These are phyloP conservation scores for Saccharomyces jurei DNA, from an alignment of 805 yeast genomes.

Conservation along the genomic window DNA sequence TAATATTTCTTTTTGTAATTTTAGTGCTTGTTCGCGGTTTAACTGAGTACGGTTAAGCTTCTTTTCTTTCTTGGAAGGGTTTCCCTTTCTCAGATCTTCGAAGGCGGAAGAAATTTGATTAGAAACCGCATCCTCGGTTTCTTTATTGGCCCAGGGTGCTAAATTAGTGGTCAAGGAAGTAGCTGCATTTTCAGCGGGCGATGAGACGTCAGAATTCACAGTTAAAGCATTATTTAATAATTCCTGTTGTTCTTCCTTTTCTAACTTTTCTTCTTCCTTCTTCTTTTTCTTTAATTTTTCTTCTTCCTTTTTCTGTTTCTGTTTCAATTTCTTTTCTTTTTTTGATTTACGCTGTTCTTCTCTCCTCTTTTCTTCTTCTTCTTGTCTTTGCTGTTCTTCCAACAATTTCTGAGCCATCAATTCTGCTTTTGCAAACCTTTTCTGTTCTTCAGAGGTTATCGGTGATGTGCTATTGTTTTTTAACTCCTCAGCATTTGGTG, in stretches of 20 bases:
- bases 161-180: slow-evolving; percentile 4
- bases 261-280: slow-evolving; percentile 1
- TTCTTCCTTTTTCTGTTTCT: slow-evolving; percentile 7
- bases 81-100: not conserved
- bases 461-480: not conserved
- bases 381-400: slow-evolving; percentile 6
- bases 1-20: not conserved
- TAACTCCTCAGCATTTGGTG: not conserved
- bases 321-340: slow-evolving; percentile 11
- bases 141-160: slow-evolving; percentile 28
- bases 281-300: slow-evolving; percentile 1
- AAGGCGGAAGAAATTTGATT: not conserved
- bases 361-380: slow-evolving; percentile 5
- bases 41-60: not conserved
- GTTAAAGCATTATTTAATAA: not conserved
- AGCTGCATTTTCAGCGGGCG: not conserved
- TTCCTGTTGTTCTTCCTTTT: slow-evolving; percentile 1
- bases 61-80: not conserved
- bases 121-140: not conserved
- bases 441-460: not conserved
- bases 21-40: not conserved
- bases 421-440: not conserved
- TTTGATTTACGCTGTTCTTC: slow-evolving; percentile 4
- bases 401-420: not conserved
- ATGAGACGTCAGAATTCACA: not conserved